Evolutionary conservation across 306 rosid genomes (phyloP), one percentile per base, ranked within the genome.

Genomic region (Astragalus glycyphyllos): DNA sequence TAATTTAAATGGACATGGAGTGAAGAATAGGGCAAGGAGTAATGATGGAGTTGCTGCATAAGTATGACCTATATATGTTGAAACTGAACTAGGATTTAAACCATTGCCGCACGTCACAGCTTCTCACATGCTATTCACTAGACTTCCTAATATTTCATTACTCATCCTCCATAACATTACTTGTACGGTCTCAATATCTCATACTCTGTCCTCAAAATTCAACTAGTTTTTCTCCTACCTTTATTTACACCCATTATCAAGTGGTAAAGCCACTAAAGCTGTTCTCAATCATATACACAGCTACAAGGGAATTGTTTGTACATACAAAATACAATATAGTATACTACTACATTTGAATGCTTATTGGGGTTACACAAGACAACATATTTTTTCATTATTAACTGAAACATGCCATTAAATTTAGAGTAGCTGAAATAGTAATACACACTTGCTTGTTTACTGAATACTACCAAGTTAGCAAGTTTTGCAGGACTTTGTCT

Each of bases 1-100:
- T 2, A 26, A 73, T 77, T 78, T 67, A 74, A 37, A 58, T 71
- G 60, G 58, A 48, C 56, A 64, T 61, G 60, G 75, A 72, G 76
- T 58, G 74, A 72, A 64, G 48, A 11, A 70, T 51, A 69, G 77
- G 79, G 74, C 78, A 80, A 63, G 64, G 62, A 54, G 78, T 75
- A 72, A 80, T 81, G 79, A 81, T 81, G 81, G 84, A 26, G 74
- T 14, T 56, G 83, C 5, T 58, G 83, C 37, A 61, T 35, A 55
- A 65, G 81, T 78, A 66, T 82, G 81, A 78, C 77, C 71, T 75
- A 40, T 5, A 26, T 40, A 72, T 54, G 81, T 68, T 49, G 75
- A 81, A 74, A 61, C 79, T 78, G 71, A 84, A 71, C 71, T 55
- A 79, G 80, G 76, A 79, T 71, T 77, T 76, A 51, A 75, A 64